Base-by-base conservation (phyloP, 2,329 filamentous ascomycete genomes). In the Oidium heveae region DNA sequence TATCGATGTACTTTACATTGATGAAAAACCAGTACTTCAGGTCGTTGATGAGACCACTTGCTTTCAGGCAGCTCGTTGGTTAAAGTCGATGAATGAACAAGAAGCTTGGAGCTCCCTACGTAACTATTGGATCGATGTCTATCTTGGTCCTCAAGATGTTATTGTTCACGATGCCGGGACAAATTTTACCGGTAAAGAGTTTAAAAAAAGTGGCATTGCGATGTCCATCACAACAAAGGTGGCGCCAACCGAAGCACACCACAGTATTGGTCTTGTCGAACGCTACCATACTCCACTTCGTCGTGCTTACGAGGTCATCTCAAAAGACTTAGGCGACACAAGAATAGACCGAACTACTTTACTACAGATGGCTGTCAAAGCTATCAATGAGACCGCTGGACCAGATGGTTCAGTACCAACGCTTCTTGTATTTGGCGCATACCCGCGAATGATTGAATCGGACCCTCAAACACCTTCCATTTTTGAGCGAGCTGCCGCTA, bases 111-210 rank as follows among this genome's bases (percentile, higher is more conserved):
- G 56, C 20, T 18, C 33, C 1, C 41, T 56, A 22, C 22, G 56
- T 0, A 18, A 37, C 1, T 57, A 34, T 51, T 57, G 49, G 53
- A 56, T 56, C 2, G 50, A 57, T 49, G 52, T 22, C 2, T 57
- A 57, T 39, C 28, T 54, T 24, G 46, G 56, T 9, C 56, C 55
- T 1, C 54, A 37, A 2, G 54, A 57, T 37, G 4, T 34, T n/a
- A 33, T 54, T 51, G 16, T 18, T n/a, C 47, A 50, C 22, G 39
- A 54, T 28, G 52, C 24, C n/a, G 56, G 53, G 15, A 53, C 52
- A 9, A 57, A 55, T 24, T 56, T 57, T 28, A 47, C 53, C 12
- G 47, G 20, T 18, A 56, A 52, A 28, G 46, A 57, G 20, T 56
- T 57, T 28, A 50, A 47, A 5, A 33, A 56, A 53, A 53, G 15